These are phyloP conservation scores for Boletus hoseneyae DNA, from an alignment of 1,284 basidiomycete genomes.

Conservation along the genomic window DNA sequence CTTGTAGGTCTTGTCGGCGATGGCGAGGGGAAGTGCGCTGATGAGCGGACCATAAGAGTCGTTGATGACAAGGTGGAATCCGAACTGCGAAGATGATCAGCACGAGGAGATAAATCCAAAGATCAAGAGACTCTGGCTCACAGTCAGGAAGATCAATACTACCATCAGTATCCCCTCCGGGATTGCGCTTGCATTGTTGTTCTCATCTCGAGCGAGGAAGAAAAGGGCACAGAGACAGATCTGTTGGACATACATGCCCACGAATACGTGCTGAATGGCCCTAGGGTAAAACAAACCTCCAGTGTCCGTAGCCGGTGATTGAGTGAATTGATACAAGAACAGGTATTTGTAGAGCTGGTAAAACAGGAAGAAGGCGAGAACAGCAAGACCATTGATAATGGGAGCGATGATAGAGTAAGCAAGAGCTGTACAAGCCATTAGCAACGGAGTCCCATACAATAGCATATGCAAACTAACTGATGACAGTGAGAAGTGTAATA, in stretches of 20 bases:
- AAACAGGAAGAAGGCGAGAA: slow-evolving; percentile 79
- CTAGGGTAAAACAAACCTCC: slow-evolving; percentile 96
- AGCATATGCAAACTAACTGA: slow-evolving; percentile 50
- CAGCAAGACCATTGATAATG: slow-evolving; percentile 89
- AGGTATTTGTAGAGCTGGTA: slow-evolving; percentile 89
- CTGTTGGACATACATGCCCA: slow-evolving; percentile 84
- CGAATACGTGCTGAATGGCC: slow-evolving; percentile 90
- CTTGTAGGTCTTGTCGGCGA: slow-evolving; percentile 68
- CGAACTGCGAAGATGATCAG: slow-evolving; percentile 41
- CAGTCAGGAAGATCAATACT: slow-evolving; percentile 77
- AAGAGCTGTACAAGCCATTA: slow-evolving; percentile 42
- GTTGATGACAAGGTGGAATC: slow-evolving; percentile 66
- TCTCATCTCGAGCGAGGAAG: slow-evolving; percentile 70
- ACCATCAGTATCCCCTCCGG: slow-evolving; percentile 82
- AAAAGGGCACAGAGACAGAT: slow-evolving; percentile 83
- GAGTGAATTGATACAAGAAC: slow-evolving; percentile 80
- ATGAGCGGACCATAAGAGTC: slow-evolving; percentile 68
- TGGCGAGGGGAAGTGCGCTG: slow-evolving; percentile 68
- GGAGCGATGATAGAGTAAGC: slow-evolving; percentile 92
- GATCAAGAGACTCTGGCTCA: slow-evolving; percentile 34
- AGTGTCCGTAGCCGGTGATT: slow-evolving; percentile 74
- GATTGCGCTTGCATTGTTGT: slow-evolving; percentile 53
- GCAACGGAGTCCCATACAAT: neutral
- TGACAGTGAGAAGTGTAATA: slow-evolving; percentile 73
- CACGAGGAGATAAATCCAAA: neutral